Evolutionary conservation across 2,329 filamentous ascomycete species (phyloP), one percentile per base, ranked within the genome.

Genomic region (Myriosclerotinia scirpicola): DNA sequence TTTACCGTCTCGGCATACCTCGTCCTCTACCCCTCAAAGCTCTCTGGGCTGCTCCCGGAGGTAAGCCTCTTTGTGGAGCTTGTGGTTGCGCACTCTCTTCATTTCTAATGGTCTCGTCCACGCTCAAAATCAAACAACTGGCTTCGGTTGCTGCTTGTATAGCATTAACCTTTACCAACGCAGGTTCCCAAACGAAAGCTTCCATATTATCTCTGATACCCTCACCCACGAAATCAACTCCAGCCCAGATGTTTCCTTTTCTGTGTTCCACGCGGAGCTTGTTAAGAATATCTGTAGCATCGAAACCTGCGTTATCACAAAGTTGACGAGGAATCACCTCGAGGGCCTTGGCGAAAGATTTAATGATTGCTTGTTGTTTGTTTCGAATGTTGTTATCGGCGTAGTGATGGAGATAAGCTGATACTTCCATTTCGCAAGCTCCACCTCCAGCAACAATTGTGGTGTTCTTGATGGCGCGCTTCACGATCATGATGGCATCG

Each of bases 401-500:
- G 75, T 90, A 97, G 73, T 86, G 85, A 83, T 97, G 93, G 70
- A 99, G 87, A 81, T 97, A 96, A 50, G 93, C 90, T 8, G 93
- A 97, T 63, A 98, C 80, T 79, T 98, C 95, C 94, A 99, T 98
- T 84, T 99, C 95, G 75, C 85, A 88, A 22, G 95, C 94, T 77
- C 95, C 95, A 74, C 95, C 95, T 74, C 95, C 95, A 55, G 93
- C 95, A 36, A 99, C 95, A 72, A 99, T 97, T 77, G 87, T 91
- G 76, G 90, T 90, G 84, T 98, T 96, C 82, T 92, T 92, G 80
- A 98, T 92, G 38, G 95, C 92, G 69, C 96, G 93, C 87, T 98
- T 98, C 77, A 99, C 95, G 76, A 99, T 97, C 95, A 99, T 99
- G 80, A 99, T 98, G 74, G 95, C 95, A 76, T 99, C 95, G 83